Evolutionary conservation across 345 rosid genomes (phyloP).

Genomic region (Salix koriyanagi): DNA sequence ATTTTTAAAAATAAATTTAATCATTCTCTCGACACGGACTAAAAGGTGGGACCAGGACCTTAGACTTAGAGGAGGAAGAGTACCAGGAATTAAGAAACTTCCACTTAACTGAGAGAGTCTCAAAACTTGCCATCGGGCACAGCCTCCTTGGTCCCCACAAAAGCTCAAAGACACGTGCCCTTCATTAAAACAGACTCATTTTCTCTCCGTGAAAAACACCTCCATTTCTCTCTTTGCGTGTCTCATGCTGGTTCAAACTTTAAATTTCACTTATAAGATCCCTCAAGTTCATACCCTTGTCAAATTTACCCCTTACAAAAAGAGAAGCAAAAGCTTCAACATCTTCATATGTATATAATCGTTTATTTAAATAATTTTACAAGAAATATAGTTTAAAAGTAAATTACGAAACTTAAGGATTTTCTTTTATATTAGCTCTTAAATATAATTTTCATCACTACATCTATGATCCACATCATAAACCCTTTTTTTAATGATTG

Average conservation of each 20-base stretch:
- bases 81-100: conserved; percentile 31
- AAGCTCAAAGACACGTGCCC: conserved; percentile 21
- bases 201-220: background rate
- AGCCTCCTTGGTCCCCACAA: conserved; percentile 7
- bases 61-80: background rate
- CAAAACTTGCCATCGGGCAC: conserved; percentile 12
- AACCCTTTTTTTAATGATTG: no score
- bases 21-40: no score
- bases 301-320: background rate
- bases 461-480: no score
- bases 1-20: no score
- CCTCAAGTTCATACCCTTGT: background rate
- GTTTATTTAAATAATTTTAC: no score
- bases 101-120: background rate
- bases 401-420: no score
- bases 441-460: no score
- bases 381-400: no score
- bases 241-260: background rate
- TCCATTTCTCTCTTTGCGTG: background rate
- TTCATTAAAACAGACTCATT: background rate
- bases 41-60: background rate
- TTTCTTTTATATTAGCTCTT: no score
- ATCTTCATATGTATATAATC: no score
- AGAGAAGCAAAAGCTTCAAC: no score
- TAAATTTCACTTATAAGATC: background rate